These are phyloP conservation scores for Bocquillonia castaneifolia DNA, from an alignment of 441 rosid genomes.

Conservation along the genomic window DNA sequence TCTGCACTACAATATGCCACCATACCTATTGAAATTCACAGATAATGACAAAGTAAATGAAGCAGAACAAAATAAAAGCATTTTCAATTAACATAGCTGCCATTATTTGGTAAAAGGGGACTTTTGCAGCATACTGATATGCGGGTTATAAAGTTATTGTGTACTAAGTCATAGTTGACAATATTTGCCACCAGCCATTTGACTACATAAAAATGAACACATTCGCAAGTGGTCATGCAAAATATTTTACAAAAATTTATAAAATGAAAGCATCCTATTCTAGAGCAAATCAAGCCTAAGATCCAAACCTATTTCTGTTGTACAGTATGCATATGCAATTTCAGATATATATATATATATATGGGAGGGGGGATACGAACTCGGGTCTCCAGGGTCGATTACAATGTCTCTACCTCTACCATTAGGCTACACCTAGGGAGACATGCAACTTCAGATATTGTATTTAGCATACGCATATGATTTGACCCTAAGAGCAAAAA, in stretches of 20 bases:
- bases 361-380: too few species aligned
- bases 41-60: neutral
- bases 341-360: too few species aligned
- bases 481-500: constrained; percentile 1
- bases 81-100: neutral
- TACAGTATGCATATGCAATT: constrained; percentile 3
- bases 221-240: neutral
- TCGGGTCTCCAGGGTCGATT: too few species aligned
- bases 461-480: neutral
- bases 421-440: too few species aligned
- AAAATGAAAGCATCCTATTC: too few species aligned
- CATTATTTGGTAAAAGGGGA: neutral
- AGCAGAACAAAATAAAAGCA: neutral
- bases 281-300: constrained; percentile 3
- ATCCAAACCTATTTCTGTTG: neutral
- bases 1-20: constrained; percentile 85
- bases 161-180: neutral
- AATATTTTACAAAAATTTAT: neutral
- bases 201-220: neutral
- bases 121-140: too few species aligned
- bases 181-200: neutral
- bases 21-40: constrained; percentile 45
- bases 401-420: too few species aligned
- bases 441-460: too few species aligned
- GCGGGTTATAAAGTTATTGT: neutral